Evolutionary conservation across 495 filamentous ascomycete genomes (phyloP), one percentile per base, ranked within the genome.

Genomic region (Penicillium mononematosum): DNA sequence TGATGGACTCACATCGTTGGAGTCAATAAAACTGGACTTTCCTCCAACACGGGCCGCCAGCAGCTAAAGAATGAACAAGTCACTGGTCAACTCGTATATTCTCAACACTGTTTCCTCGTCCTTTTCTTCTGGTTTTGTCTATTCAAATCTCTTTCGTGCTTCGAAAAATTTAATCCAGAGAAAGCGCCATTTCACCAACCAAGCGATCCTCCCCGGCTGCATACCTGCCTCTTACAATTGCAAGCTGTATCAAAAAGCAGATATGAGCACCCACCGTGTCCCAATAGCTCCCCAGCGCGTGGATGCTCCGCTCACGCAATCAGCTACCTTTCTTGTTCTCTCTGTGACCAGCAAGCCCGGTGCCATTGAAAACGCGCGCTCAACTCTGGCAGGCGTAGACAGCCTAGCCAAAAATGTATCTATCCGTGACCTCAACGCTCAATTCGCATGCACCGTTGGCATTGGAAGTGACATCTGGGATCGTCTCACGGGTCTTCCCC

Each of bases 401-500:
- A 69, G 71, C 47, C 71, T 83, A 39, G 61, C 79, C 31, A 85
- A 85, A 58, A 83, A 82, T 51, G 76, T 85, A 32, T 60, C 76
- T 7, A 76, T 83, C 36, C 79, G 82, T 34, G 81, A 83, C 48
- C 71, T 76, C 5, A 65, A 53, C 14, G 74, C 79, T 20, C 65
- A 65, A 17, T 82, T 84, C 58, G 64, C 79, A 25, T 83, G 79
- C 58, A 81, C 80, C 2, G 78, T 81, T 11, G 82, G 80, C 49
- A 81, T 84, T 43, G 81, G 82, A 45, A 77, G 74, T 54, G 58
- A 68, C 17, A 70, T 74, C 38, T 84, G 82, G 81, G 73, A 79
- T 54, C 53, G 58, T 0, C 45, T 85, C 19, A 80, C 74, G 2
- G 56, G 62, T 1, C 66, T 77, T 0, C 77, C 77, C 9, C 73